These are phyloP conservation scores for Erysimum cheiri DNA, from an alignment of 441 rosid genomes.

Conservation along the genomic window DNA sequence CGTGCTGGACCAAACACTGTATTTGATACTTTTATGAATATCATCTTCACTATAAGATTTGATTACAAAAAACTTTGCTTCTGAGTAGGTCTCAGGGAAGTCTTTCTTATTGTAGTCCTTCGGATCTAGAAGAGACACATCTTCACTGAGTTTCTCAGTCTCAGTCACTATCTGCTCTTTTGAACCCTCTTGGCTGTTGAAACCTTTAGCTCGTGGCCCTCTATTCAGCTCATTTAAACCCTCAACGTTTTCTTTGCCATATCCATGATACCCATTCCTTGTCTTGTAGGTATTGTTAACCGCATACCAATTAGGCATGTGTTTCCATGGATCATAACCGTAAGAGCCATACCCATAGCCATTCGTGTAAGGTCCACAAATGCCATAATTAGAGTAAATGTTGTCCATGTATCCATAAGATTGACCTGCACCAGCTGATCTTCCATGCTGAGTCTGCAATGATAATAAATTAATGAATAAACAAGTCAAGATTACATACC, in stretches of 20 bases:
- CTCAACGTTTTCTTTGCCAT: constrained; percentile 60
- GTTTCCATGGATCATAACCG: constrained; percentile 57
- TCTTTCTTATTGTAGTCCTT: constrained; percentile 56
- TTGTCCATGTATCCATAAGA: constrained; percentile 53
- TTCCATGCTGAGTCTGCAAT: constrained; percentile 48
- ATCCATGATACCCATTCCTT: constrained; percentile 52
- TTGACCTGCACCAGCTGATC: constrained; percentile 50
- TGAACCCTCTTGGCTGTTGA: constrained; percentile 55
- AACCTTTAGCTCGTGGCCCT: constrained; percentile 70
- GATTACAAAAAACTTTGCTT: constrained; percentile 69
- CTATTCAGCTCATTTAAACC: constrained; percentile 70
- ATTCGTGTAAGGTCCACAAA: constrained; percentile 56
- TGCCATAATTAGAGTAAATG: constrained; percentile 51
- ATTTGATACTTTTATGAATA: constrained; percentile 76
- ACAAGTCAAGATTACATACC: not conserved
- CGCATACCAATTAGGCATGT: constrained; percentile 56
- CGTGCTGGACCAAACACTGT: constrained; percentile 79
- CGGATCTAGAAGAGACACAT: constrained; percentile 45
- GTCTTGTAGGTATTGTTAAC: constrained; percentile 52
- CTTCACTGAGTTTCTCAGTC: constrained; percentile 44
- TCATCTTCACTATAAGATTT: constrained; percentile 83
- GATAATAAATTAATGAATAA: not conserved
- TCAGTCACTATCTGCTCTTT: constrained; percentile 41
- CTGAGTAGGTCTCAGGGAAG: constrained; percentile 55
- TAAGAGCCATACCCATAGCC: constrained; percentile 56